Percentiles rank a stretch among this genome's conserved stretches.
Evolutionary conservation across 208 protist genomes (phyloP).

Genomic region (Lotmaria passim): DNA sequence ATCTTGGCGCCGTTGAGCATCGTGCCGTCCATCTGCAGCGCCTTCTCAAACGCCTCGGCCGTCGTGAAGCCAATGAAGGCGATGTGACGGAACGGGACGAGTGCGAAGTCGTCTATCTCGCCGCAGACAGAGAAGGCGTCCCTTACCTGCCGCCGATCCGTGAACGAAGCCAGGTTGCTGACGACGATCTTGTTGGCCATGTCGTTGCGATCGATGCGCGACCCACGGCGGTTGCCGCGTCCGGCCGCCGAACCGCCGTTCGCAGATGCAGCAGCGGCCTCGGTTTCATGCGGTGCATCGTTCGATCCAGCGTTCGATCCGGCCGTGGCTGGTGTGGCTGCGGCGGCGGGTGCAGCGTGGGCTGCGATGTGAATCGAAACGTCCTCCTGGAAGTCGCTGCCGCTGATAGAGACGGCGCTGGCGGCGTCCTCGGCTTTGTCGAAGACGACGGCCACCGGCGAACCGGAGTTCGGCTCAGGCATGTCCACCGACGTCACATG

Average conservation of each 20-base stretch:
- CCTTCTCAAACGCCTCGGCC: conserved; percentile 45
- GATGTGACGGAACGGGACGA: conserved; percentile 38
- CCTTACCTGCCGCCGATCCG: conserved; percentile 39
- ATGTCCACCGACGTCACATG: conserved; percentile 51
- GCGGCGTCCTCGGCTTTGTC: conserved; percentile 33
- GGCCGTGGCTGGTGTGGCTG: conserved; percentile 5
- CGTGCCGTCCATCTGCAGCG: conserved; percentile 55
- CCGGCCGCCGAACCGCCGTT: conserved; percentile 10
- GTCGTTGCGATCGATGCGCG: conserved; percentile 19
- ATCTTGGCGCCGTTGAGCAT: conserved; percentile 49
- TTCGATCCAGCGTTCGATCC: conserved; percentile 2
- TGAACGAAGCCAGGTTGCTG: conserved; percentile 37
- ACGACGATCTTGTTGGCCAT: conserved; percentile 55
- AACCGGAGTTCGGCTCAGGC: conserved; percentile 2
- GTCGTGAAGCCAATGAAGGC: conserved; percentile 63
- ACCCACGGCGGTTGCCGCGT: background rate
- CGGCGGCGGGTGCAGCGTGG: conserved; percentile 25
- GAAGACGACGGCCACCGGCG: conserved; percentile 28
- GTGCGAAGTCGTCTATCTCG: conserved; percentile 50
- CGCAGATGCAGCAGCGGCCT: background rate
- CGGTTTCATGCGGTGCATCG: background rate
- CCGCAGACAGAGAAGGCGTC: conserved; percentile 55
- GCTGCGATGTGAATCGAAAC: conserved; percentile 31
- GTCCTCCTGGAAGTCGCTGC: conserved; percentile 40
- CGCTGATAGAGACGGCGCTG: conserved; percentile 38